Base-by-base conservation (phyloP, 129 eudicot species). In the Saposhnikovia divaricata region DNA sequence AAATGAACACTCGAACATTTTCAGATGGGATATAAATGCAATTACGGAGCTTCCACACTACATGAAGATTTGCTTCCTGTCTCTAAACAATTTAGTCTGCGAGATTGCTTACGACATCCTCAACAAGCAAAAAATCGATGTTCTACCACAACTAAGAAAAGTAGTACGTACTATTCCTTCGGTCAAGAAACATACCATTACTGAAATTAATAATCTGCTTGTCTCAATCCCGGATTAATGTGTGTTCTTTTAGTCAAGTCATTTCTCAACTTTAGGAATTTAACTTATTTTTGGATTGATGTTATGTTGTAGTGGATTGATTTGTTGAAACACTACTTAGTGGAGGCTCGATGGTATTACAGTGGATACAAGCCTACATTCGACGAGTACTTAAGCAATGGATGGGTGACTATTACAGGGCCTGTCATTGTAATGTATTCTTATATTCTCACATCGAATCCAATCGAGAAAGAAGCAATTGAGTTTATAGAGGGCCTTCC, bases 261-360 rank as follows among this genome's bases (percentile, higher is more conserved):
- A 31, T 31, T 31, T 31, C 34, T 31, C 34, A 31, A 31, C 34
- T 31, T 31, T 31, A 31, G 34, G 34, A 31, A 31, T 31, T 31
- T 31, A 31, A 31, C 34, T 31, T 31, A 31, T 31, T 31, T 31
- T 31, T 31, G 34, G 34, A 31, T 31, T 31, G 34, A 31, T 31
- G 34, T 31, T 31, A 31, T 31, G 1, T 85, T 79, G 92, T 81
- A 90, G 96, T 90, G 96, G 92, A 88, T 82, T 65, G 87, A 90
- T 65, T 72, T 87, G 85, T 71, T 80, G 6, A 82, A 88, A 80
- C 84, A 83, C 9, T 88, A 86, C 40, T 78, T 90, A 87, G 79
- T 82, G 71, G 95, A 90, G 80, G 92, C 84, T 9, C 73, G 82
- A 53, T 90, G 90, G 92, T 57, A 0, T 57, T 4, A 57, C 31